Base-by-base conservation (phyloP, 2,329 filamentous ascomycete species). In the Sporothrix brasiliensis region DNA sequence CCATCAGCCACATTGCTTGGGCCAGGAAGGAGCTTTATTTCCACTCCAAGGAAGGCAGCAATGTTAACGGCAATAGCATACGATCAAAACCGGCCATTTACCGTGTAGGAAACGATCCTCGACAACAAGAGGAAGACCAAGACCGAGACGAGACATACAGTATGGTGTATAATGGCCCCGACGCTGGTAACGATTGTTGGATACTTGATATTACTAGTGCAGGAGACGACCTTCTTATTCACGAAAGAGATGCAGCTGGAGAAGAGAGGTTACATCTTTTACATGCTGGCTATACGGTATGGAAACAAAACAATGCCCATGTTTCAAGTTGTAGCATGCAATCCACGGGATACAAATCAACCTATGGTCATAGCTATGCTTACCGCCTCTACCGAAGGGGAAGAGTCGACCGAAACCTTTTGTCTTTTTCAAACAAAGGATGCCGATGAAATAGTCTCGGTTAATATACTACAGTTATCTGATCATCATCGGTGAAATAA, bases 141-240 rank as follows among this genome's bases (percentile, higher is more conserved):
- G 49, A 52, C 16, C 49, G 19, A 52, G 49, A 52, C 19, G 49
- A 52, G 49, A 52, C 49, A n/a, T 52, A 52, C 49, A 52, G 49
- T 4, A 52, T 21, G 49, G 49, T 52, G 49, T 52, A 52, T 16
- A n/a, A 19, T n/a, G 49, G 49, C 19, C 49, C 49, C 19, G 19
- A n/a, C 7, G 49, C 7, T 52, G n/a, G 49, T n/a, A 19, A 52
- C 49, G 49, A n/a, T 52, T 52, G 49, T 52, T 16, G 19, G 49
- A 52, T 52, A 52, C 49, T 52, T 52, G 49, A 16, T 9, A 52
- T 52, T 52, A 52, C 49, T n/a, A n/a, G 16, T 52, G 19, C 49
- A 21, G 49, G 49, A n/a, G 49, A 52, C 49, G 49, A 52, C 49
- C 49, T 52, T 52, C 49, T 52, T 52, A 16, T 52, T 52, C 49